phyloP scores from a whole-genome alignment of 306 rosid species.

The Cyamopsis tetragonoloba region DNA sequence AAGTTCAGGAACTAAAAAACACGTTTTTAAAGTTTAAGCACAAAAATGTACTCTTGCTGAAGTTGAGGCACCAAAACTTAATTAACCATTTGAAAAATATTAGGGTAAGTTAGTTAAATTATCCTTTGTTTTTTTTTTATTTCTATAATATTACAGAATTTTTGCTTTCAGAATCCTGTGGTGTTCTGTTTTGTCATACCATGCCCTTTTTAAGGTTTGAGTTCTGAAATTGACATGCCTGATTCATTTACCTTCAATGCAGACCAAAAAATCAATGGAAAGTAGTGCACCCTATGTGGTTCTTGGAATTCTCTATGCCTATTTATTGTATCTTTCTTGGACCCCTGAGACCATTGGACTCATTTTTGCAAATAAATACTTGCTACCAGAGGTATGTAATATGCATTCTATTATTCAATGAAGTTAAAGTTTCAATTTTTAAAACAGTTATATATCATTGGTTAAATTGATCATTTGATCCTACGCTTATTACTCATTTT shows the following conservation, averaged over 20 bases:
- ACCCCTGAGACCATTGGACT: constrained; percentile 66
- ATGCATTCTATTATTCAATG: constrained; percentile 4
- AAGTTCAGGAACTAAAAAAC: too few relatives aligned
- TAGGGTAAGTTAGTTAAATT: too few relatives aligned
- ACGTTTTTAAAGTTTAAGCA: too few relatives aligned
- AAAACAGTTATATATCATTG: background rate
- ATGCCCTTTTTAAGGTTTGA: background rate
- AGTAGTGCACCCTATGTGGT: constrained; percentile 60
- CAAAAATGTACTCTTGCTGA: too few relatives aligned
- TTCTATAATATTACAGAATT: too few relatives aligned
- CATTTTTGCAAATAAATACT: constrained; percentile 74
- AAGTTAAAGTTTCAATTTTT: background rate
- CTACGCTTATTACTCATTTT: too few relatives aligned
- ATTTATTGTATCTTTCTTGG: constrained; percentile 79
- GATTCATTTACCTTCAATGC: constrained; percentile 32
- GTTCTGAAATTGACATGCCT: background rate
- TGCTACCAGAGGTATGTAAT: constrained; percentile 79
- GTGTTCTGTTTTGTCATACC: background rate
- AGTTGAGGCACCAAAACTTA: too few relatives aligned
- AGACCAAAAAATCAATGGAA: constrained; percentile 65
- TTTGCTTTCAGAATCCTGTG: background rate
- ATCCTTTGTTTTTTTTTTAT: background rate
- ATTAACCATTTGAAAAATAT: too few relatives aligned
- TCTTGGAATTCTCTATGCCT: constrained; percentile 79
- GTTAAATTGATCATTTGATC: too few relatives aligned